Conservation (phyloP, 1,284 basidiomycete species). For the Trichosporon inkin region DNA sequence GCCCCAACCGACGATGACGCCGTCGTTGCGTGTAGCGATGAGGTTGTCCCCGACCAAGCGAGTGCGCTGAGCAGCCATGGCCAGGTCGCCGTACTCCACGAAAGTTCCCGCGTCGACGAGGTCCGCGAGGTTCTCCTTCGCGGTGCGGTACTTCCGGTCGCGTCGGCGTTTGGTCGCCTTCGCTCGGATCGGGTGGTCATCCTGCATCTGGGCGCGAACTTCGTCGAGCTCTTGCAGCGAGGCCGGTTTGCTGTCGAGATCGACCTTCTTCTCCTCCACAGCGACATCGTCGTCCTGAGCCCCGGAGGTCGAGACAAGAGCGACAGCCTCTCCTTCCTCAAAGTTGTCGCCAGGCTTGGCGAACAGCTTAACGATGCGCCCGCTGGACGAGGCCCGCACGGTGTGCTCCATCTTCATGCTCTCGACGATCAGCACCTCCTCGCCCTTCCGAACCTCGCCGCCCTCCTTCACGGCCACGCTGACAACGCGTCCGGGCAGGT, state of each 20-base stretch:
- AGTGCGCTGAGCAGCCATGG: conserved; percentile 19
- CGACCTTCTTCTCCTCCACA: conserved; percentile 10
- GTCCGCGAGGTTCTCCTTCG: conserved; percentile 21
- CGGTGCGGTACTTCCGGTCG: conserved; percentile 17
- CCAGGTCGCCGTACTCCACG: conserved; percentile 23
- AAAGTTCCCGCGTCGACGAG: conserved; percentile 23
- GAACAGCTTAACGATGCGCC: conserved; percentile 14
- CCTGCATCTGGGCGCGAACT: conserved; percentile 16
- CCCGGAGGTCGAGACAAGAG: neutral
- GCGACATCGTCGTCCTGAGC: neutral
- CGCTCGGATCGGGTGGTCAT: conserved; percentile 13
- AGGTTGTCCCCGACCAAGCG: conserved; percentile 14
- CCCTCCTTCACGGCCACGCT: conserved; percentile 14
- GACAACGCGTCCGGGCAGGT: conserved; percentile 22
- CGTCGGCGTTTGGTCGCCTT: conserved; percentile 20
- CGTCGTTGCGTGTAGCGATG: conserved; percentile 21
- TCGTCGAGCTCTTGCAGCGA: conserved; percentile 20
- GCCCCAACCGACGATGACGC: conserved; percentile 26
- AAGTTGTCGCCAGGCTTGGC: conserved; percentile 18
- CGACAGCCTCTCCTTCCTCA: conserved; percentile 19
- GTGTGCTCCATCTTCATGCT: conserved; percentile 28
- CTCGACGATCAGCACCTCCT: conserved; percentile 19
- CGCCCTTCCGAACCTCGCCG: conserved; percentile 12
- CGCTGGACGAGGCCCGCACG: conserved; percentile 12
- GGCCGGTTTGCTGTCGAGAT: conserved; percentile 18